Base-by-base conservation (phyloP, 2,329 filamentous ascomycete species). In the Sporothrix schenckii region DNA sequence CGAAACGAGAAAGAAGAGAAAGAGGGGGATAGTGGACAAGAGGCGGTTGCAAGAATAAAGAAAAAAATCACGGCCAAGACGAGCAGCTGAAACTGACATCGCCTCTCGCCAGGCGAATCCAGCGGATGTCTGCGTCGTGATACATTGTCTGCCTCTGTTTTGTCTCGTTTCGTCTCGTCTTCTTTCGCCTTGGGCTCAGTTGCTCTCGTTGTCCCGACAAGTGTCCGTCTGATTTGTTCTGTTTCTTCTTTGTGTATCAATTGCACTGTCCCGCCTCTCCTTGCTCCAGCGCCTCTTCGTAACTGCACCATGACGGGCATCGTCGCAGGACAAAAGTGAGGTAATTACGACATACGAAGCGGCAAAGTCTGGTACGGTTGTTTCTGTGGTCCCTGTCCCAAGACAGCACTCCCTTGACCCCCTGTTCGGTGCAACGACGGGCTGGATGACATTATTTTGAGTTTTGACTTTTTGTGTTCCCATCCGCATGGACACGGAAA, bases 381-480 rank as follows among this genome's bases (percentile, higher is more conserved):
- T 5, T 44, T 19, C 14, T 24, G 21, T 7, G 34, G 16, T 19
- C n/a, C 30, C 56, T 39, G 56, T 63, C 58, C 58, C 58, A 47
- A 19, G n/a, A 24, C 21, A 58, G 21, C 34, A 39, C 34, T 27
- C 41, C 13, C 11, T 41, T 44, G 39, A 2, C 39, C 19, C 39
- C 58, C 21, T 16, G n/a, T 21, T 61, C 39, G 13, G 58, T 63
- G 58, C 58, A 63, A 63, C 58, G 58, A 47, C 39, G 58, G 58
- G 21, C 34, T 61, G 39, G 27, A 41, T 19, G 56, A 61, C 34
- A 11, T 44, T 61, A 24, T 44, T 61, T 61, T 56, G 41, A 44
- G 10, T 60, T 60, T 10, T 27, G 24, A 10, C 14, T 58, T 58
- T 58, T 58, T 24, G 39, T 44, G 56, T 44, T 19, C 13, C n/a